Base-by-base conservation (phyloP, 2,329 filamentous ascomycete genomes). In the Aspergillus ruber region DNA sequence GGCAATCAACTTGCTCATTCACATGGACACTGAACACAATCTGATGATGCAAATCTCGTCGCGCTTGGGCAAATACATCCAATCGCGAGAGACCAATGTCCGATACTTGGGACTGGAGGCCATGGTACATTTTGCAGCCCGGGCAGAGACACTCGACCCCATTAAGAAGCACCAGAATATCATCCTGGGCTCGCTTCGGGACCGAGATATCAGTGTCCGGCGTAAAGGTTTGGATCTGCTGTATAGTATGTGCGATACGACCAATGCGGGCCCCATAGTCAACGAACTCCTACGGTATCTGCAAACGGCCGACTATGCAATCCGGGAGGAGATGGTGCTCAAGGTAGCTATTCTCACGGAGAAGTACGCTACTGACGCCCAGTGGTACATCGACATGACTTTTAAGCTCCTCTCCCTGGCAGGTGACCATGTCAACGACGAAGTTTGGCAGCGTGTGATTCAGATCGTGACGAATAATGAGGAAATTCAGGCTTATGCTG, bases 381-480 rank as follows among this genome's bases (percentile, higher is more conserved):
- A 97, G 73, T 98, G 93, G 93, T 98, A 98, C 68, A 94, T 98
- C 53, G 91, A 98, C 65, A 96, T 97, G 57, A 95, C 93, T 9
- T 77, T 98, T 56, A 84, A 91, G 47, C 80, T 98, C 45, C 90
- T 98, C 50, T 90, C 91, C 49, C 90, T 97, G 82, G 93, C 94
- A 3, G 93, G 93, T 56, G 93, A 98, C 62, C 93, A 98, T 67
- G 91, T 98, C 57, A 97, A 91, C 68, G 94, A 98, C 54, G 93
- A 98, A 71, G 93, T 98, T 15, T 98, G 93, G 93, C 93, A 98
- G 67, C 84, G 93, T 59, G 91, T 98, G 47, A 96, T 95, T 53
- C 93, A 98, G 67, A 97, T 98, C 58, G 90, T 97, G 50, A 97
- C 93, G 46, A 98, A 98, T 75, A 98, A 98, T 68, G 93, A 98